Evolutionary conservation across 306 rosid genomes (phyloP).

Genomic region (Cicer yamashitae): DNA sequence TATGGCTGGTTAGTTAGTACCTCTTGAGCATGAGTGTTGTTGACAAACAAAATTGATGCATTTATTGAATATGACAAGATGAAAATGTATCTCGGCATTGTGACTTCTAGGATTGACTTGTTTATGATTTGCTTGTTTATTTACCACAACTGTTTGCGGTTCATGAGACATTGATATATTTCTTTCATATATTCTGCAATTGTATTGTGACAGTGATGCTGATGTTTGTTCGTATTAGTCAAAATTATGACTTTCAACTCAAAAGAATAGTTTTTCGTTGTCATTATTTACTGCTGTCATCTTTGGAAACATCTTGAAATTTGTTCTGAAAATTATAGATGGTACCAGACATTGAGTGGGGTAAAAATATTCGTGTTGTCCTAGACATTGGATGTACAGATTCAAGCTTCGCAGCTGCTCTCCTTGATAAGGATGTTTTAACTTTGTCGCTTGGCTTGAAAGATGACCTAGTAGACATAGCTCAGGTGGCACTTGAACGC

Average conservation of each 20-base stretch:
- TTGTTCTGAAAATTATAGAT: conserved; percentile 62
- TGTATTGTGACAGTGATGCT: conserved; percentile 8
- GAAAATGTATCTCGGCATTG: conserved; percentile 3
- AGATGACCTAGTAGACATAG: conserved; percentile 84
- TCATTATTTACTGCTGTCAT: conserved; percentile 30
- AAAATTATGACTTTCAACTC: conserved; percentile 5
- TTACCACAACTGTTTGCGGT: neutral
- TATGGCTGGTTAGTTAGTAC: neutral
- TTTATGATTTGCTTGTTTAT: conserved; percentile 12
- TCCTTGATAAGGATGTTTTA: conserved; percentile 80
- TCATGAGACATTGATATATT: neutral
- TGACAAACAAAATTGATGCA: too few species aligned
- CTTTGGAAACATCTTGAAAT: conserved; percentile 40
- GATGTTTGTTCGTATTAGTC: conserved; percentile 13
- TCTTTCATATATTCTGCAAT: conserved; percentile 23
- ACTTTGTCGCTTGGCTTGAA: conserved; percentile 88
- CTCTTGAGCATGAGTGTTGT: conserved; percentile 10
- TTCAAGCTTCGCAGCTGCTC: conserved; percentile 74
- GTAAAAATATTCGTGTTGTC: conserved; percentile 83
- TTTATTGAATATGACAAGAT: neutral
- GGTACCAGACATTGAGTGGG: conserved; percentile 99
- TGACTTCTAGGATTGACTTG: conserved; percentile 23
- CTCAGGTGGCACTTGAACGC: conserved; percentile 91
- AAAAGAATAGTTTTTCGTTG: conserved; percentile 5
- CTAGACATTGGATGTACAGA: conserved; percentile 84